Conservation (phyloP, 2,329 filamentous ascomycete species). For the Tolypocladium sp. region DNA sequence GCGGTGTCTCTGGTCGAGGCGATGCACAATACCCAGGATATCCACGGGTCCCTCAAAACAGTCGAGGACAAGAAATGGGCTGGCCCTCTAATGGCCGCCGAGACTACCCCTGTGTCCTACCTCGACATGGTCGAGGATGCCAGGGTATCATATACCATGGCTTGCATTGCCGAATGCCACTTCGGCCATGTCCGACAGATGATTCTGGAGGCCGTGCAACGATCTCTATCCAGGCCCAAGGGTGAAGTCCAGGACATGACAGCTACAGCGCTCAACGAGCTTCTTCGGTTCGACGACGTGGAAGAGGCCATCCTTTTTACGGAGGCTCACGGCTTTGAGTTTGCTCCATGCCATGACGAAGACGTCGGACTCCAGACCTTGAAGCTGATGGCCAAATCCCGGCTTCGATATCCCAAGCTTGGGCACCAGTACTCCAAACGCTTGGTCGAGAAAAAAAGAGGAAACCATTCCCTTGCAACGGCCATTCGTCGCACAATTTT, state of each 20-base stretch:
- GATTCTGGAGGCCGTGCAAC: constrained; percentile 45
- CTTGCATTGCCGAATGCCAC: constrained; percentile 60
- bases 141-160: constrained; percentile 58
- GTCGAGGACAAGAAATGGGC: constrained; percentile 23
- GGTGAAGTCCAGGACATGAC: constrained; percentile 53
- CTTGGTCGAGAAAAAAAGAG: constrained; percentile 53
- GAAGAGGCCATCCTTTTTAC: constrained; percentile 58
- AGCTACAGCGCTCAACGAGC: constrained; percentile 42
- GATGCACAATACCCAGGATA: constrained; percentile 47
- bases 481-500: constrained; percentile 48
- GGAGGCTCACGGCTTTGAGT: constrained; percentile 45
- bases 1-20: constrained; percentile 52
- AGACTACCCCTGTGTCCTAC: constrained; percentile 42
- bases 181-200: constrained; percentile 52
- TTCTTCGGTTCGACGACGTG: constrained; percentile 59
- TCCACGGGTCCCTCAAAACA: constrained; percentile 48
- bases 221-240: constrained; percentile 45
- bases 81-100: constrained; percentile 36
- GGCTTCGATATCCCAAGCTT: constrained; percentile 38
- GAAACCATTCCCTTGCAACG: constrained; percentile 38
- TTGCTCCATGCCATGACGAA: constrained; percentile 28
- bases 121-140: constrained; percentile 50
- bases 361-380: constrained; percentile 29
- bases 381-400: constrained; percentile 32
- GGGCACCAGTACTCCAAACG: constrained; percentile 45